A percentile compares a stretch with the other conserved stretches of the same genome.
These are phyloP conservation scores for Sordariomycetes sp. DNA, from an alignment of 2,329 filamentous ascomycete genomes.

Conservation along the genomic window DNA sequence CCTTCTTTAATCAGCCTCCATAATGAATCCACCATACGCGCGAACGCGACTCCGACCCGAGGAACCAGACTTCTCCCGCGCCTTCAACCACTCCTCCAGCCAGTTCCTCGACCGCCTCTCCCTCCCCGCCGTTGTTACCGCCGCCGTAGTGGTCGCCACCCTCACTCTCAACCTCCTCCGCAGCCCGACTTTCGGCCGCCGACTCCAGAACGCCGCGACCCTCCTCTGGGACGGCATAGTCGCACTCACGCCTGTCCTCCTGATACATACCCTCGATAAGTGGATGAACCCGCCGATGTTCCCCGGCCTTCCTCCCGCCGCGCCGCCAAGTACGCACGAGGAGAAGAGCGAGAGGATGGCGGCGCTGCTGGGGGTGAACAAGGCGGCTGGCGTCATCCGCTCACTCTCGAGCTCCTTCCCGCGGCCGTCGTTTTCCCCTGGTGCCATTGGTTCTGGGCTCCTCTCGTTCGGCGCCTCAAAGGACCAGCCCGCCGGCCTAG, in stretches of 20 bases:
- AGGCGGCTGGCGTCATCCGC: conserved; percentile 35
- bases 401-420: conserved; percentile 45
- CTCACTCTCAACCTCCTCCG: conserved; percentile 20
- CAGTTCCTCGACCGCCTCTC: conserved; percentile 17
- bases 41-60: background rate
- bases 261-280: conserved; percentile 43
- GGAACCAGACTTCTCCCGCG: background rate
- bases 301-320: conserved; percentile 22
- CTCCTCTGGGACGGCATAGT: conserved; percentile 50
- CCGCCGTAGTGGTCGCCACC: conserved; percentile 17
- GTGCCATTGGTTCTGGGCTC: conserved; percentile 24
- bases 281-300: conserved; percentile 36
- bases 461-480: conserved; percentile 19
- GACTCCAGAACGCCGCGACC: conserved; percentile 17
- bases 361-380: conserved; percentile 47
- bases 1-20: background rate
- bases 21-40: conserved; percentile 1
- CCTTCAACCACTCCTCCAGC: conserved; percentile 6
- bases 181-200: conserved; percentile 15
- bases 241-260: conserved; percentile 36
- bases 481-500: conserved; percentile 52
- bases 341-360: conserved; percentile 54
- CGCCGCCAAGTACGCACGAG: conserved; percentile 27
- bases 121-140: conserved; percentile 20
- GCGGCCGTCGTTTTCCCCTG: conserved; percentile 31